Base-by-base conservation (phyloP, 331 rosid species). In the Stylosanthes scabra region DNA sequence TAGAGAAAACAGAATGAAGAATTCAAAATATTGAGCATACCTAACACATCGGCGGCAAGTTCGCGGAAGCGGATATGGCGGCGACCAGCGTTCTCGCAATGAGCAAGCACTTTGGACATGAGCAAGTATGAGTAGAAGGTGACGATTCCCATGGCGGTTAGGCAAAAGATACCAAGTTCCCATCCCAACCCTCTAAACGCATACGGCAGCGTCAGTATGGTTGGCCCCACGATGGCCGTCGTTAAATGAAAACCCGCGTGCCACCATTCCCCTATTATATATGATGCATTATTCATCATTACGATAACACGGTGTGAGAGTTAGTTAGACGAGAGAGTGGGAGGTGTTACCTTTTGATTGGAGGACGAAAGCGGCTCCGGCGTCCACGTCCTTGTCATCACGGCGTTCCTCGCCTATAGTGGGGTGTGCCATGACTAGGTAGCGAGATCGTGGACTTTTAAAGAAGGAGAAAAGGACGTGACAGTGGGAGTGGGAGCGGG, bases 51-150 rank as follows among this genome's bases (percentile, higher is more conserved):
- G 39, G 93, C 88, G 77, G 96, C 91, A 68, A 90, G 96, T 39
- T 88, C 92, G 3, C 97, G 92, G 85, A 91, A 91, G 31, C 97
- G 84, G 76, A 91, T 91, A 76, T 91, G 97, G 70, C 97, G 94
- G 80, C 89, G 97, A 37, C 94, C 97, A 10, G 70, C 76, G 77
- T 72, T 75, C 78, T 91, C 94, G 7, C 89, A 88, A 79, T 82
- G 82, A 13, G 88, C 83, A 2, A 91, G 92, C 40, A 91, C 94
- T 64, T 45, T 80, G 10, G 97, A 80, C 90, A 91, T 78, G 52
- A 88, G 89, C 66, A 49, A 80, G 63, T 88, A 91, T 11, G 97
- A 71, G 72, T 91, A 91, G 74, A 91, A 91, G 7, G 97, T 86
- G 40, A 91, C 97, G 7, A 71, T 31, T 7, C 85, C 97, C 90